Conservation (phyloP, 2,329 filamentous ascomycete species). For the Pyrenochaeta sp. region DNA sequence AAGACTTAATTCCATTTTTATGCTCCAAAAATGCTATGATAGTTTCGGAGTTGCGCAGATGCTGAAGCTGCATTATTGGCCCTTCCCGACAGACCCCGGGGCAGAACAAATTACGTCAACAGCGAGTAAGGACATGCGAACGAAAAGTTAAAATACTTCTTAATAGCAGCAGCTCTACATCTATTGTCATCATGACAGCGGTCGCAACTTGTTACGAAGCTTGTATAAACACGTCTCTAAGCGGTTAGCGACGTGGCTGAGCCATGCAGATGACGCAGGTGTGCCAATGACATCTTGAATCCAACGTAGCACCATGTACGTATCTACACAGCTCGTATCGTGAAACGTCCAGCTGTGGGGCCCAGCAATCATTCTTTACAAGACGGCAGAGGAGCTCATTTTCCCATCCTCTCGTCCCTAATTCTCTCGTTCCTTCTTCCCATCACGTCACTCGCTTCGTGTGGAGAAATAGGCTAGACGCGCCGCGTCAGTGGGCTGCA, state of each 20-base stretch:
- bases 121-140: background rate
- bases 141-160: background rate
- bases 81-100: background rate
- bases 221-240: slow-evolving; percentile 3
- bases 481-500: background rate
- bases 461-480: background rate
- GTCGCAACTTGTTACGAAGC: background rate
- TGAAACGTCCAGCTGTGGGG: slow-evolving; percentile 15
- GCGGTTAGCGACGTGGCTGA: slow-evolving; percentile 18
- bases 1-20: background rate
- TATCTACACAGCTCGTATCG: slow-evolving; percentile 14
- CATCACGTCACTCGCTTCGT: slow-evolving; percentile 9
- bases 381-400: background rate
- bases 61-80: background rate
- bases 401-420: slow-evolving; percentile 1
- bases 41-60: background rate
- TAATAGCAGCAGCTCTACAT: background rate
- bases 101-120: background rate
- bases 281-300: background rate
- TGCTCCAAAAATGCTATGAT: background rate
- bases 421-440: slow-evolving; percentile 4
- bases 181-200: background rate
- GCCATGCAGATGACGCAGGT: slow-evolving; percentile 15
- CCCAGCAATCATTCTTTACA: background rate
- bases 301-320: slow-evolving; percentile 7